These are phyloP conservation scores for Moesziomyces globuligerus DNA, from an alignment of 1,284 basidiomycete species.

Conservation along the genomic window DNA sequence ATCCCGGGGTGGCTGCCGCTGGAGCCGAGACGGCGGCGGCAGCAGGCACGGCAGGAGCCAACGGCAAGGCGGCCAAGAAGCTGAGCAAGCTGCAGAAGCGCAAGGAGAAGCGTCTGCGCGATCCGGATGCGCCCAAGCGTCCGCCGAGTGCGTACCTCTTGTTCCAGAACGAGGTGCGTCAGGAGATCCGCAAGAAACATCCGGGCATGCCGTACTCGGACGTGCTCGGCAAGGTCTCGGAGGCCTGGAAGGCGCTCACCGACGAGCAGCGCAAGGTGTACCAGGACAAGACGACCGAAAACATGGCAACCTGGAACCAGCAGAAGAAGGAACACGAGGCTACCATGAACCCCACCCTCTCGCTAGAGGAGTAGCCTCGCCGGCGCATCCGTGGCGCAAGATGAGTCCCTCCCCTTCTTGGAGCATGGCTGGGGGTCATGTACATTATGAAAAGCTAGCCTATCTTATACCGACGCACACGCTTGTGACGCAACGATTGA, in stretches of 20 bases:
- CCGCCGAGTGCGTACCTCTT: slow-evolving; percentile 62
- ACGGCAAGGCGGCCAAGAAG: slow-evolving; percentile 45
- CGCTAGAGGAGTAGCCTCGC: slow-evolving; percentile 37
- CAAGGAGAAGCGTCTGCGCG: slow-evolving; percentile 52
- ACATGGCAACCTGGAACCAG: slow-evolving; percentile 56
- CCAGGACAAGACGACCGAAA: slow-evolving; percentile 57
- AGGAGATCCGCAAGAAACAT: slow-evolving; percentile 56
- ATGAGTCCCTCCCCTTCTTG: no score
- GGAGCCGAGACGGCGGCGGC: slow-evolving; percentile 35
- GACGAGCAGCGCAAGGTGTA: slow-evolving; percentile 57
- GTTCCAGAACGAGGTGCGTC: slow-evolving; percentile 62
- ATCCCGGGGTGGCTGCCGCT: slow-evolving; percentile 21
- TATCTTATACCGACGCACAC: no score
- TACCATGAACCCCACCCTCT: slow-evolving; percentile 16
- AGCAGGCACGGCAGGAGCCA: slow-evolving; percentile 34
- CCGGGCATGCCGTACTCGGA: slow-evolving; percentile 55
- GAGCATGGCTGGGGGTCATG: no score
- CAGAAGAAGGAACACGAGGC: slow-evolving; percentile 56
- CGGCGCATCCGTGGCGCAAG: no score
- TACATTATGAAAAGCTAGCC: no score
- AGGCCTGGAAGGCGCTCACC: slow-evolving; percentile 57
- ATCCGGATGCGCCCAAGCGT: slow-evolving; percentile 61
- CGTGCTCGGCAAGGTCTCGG: slow-evolving; percentile 56
- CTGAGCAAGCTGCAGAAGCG: slow-evolving; percentile 52
- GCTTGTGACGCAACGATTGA: no score